A percentile compares a stretch with the other conserved stretches of the same genome.
These are phyloP conservation scores for Phytophthora palmivora DNA, from an alignment of 352 stramenopile genomes.

Conservation along the genomic window DNA sequence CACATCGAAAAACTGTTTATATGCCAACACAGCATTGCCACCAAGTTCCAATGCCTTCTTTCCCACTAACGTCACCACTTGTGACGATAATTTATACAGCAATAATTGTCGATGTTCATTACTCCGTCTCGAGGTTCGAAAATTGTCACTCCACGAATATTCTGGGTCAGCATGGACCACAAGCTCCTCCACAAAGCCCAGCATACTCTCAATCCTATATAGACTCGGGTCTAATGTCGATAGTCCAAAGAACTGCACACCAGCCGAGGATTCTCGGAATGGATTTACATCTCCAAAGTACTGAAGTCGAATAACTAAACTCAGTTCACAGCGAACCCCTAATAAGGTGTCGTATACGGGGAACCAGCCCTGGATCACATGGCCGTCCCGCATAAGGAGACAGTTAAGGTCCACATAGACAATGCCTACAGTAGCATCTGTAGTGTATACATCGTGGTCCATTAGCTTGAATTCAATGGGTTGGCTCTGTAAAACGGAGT, in stretches of 20 bases:
- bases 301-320: conserved; percentile 94
- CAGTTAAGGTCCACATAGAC: conserved; percentile 99
- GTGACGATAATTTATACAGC: conserved; percentile 94
- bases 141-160: conserved; percentile 98
- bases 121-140: conserved; percentile 91
- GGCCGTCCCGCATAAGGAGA: conserved; percentile 93
- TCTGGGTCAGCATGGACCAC: conserved; percentile 98
- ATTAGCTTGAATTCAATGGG: conserved; percentile 98
- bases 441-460: conserved; percentile 95
- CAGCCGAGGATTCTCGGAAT: conserved; percentile 97
- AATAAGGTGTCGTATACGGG: conserved; percentile 98
- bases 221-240: conserved; percentile 92
- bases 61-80: conserved; percentile 88
- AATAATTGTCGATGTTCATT: conserved; percentile 97
- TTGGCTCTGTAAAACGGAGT: conserved; percentile 98
- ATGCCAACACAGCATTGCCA: conserved; percentile 97
- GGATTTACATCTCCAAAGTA: conserved; percentile 98
- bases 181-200: conserved; percentile 96
- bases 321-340: conserved; percentile 96
- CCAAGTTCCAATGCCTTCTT: conserved; percentile 97
- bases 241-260: conserved; percentile 97
- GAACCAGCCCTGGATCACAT: conserved; percentile 97
- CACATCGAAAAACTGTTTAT: conserved; percentile 99
- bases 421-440: conserved; percentile 95
- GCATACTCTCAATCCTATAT: conserved; percentile 90